phyloP scores from a whole-genome alignment of 768 basidiomycete genomes.

The Mycena chlorophos region DNA sequence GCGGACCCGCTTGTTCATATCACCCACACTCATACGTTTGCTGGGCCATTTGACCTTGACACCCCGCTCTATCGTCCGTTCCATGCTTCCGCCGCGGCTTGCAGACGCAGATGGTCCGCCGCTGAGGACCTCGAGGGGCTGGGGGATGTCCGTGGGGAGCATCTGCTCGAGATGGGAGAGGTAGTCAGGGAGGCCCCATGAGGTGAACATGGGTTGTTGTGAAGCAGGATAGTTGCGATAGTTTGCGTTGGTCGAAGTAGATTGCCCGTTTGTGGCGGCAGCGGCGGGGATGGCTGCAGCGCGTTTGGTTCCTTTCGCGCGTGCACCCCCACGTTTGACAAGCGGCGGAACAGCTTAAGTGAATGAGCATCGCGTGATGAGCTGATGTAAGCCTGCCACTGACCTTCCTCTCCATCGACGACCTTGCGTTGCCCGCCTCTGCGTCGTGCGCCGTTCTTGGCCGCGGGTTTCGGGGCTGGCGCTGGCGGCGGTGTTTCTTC shows the following conservation, averaged over 20 bases:
- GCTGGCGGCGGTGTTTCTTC: conserved; percentile 43
- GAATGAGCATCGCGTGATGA: conserved; percentile 10
- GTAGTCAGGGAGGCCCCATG: conserved; percentile 94
- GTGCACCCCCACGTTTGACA: conserved; percentile 37
- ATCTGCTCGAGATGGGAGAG: conserved; percentile 83
- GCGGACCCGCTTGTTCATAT: conserved; percentile 94
- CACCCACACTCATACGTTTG: conserved; percentile 92
- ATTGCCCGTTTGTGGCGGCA: conserved; percentile 38
- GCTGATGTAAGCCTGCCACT: conserved; percentile 17
- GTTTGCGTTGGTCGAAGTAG: conserved; percentile 43
- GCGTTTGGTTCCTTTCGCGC: conserved; percentile 47
- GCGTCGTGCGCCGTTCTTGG: conserved; percentile 35
- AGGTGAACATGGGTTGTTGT: conserved; percentile 76
- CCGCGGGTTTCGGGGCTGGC: conserved; percentile 31
- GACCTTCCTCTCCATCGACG: conserved; percentile 68
- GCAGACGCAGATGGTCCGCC: conserved; percentile 37
- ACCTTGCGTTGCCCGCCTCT: conserved; percentile 45
- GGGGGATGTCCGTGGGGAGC: conserved; percentile 74
- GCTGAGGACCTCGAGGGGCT: conserved; percentile 66
- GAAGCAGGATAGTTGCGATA: conserved; percentile 79
- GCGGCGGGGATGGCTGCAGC: conserved; percentile 35
- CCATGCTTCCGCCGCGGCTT: conserved; percentile 52
- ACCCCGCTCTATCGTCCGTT: conserved; percentile 68
- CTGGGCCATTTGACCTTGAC: conserved; percentile 92
- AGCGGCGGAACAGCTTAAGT: conserved; percentile 22